Evolutionary conservation across 2,329 filamentous ascomycete genomes (phyloP).

Genomic region (Zymoseptoria passerinii): DNA sequence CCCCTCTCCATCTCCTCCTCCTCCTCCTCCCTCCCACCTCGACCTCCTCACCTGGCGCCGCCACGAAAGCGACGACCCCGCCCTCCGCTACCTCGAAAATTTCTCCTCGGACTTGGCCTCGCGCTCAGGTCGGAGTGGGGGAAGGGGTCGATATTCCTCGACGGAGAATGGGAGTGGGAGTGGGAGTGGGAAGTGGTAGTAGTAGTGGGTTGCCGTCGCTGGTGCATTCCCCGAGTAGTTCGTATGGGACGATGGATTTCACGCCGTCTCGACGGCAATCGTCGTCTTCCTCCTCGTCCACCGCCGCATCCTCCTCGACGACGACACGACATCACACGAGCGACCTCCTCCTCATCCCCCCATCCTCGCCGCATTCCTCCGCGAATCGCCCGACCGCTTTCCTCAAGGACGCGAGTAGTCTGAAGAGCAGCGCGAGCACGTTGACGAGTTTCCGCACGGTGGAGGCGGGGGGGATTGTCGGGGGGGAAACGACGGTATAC

Average conservation of each 20-base stretch:
- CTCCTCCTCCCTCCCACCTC: conserved; percentile 15
- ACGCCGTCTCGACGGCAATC: conserved; percentile 33
- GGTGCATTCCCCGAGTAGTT: conserved; percentile 40
- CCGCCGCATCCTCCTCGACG: too few species aligned
- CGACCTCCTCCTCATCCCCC: too few species aligned
- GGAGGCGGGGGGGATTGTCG: conserved; percentile 20
- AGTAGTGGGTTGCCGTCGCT: conserved; percentile 33
- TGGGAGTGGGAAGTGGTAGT: neutral
- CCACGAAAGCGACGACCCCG: conserved; percentile 30
- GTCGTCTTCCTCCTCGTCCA: neutral
- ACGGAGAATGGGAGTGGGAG: too few species aligned
- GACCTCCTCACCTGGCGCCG: conserved; percentile 2
- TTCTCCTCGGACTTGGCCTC: conserved; percentile 29
- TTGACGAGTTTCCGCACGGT: conserved; percentile 25
- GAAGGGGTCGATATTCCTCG: too few species aligned
- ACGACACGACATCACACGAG: too few species aligned
- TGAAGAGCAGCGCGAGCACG: conserved; percentile 27
- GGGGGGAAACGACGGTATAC: conserved; percentile 18
- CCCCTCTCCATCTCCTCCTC: conserved; percentile 32
- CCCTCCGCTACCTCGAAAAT: conserved; percentile 34
- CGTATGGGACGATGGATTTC: conserved; percentile 34
- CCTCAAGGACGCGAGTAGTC: conserved; percentile 24
- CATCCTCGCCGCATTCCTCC: too few species aligned
- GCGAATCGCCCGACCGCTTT: conserved; percentile 10
- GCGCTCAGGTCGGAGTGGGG: neutral